These are phyloP conservation scores for Spathaspora girioi DNA, from an alignment of 805 yeast species.

Conservation along the genomic window DNA sequence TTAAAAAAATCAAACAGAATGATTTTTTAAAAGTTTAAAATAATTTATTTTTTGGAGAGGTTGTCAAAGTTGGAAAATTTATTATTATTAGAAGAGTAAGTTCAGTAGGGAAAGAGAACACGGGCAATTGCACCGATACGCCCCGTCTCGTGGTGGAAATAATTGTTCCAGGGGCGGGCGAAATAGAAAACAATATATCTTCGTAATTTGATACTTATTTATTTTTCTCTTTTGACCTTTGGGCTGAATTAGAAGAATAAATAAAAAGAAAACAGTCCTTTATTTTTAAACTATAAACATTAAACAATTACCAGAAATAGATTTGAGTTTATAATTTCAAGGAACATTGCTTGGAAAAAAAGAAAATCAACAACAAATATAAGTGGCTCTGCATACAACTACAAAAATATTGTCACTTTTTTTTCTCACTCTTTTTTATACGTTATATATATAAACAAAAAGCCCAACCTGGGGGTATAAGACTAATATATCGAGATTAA, in stretches of 20 bases:
- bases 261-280: background rate
- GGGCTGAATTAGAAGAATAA: background rate
- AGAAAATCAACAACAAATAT: background rate
- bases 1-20: background rate
- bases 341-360: background rate
- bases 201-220: background rate
- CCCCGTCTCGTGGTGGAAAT: background rate
- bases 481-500: background rate
- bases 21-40: background rate
- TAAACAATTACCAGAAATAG: background rate
- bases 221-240: background rate
- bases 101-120: background rate
- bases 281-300: background rate
- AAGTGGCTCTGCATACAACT: background rate
- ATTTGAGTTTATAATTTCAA: background rate
- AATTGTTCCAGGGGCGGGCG: background rate
- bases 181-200: background rate
- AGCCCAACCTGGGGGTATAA: background rate
- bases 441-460: background rate
- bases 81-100: background rate
- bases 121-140: background rate
- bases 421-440: background rate
- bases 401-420: background rate
- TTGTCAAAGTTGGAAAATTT: background rate
- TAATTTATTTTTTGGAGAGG: background rate